phyloP scores from a whole-genome alignment of 192 early-diverging fungal genomes.

The Polychytrium aggregatum region DNA sequence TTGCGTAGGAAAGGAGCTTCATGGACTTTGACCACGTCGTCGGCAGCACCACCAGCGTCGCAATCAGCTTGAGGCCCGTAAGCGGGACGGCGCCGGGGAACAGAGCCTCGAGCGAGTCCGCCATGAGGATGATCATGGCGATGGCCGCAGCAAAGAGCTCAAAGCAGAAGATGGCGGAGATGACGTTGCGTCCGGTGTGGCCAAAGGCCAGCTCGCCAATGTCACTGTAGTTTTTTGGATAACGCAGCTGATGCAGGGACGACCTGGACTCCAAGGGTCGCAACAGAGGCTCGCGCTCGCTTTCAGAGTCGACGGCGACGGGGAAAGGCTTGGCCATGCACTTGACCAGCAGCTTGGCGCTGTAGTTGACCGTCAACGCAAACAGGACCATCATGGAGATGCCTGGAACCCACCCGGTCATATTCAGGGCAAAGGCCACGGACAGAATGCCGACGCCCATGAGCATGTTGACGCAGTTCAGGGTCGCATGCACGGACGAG shows the following conservation, averaged over 20 bases:
- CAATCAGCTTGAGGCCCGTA: conserved; percentile 2
- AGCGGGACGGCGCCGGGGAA: conserved; percentile 5
- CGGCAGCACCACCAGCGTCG: conserved; percentile 33
- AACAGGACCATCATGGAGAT: conserved; percentile 2
- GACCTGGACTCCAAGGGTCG: too few relatives aligned
- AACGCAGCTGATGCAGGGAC: too few relatives aligned
- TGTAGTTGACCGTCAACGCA: conserved; percentile 10
- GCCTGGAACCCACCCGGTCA: conserved; percentile 14
- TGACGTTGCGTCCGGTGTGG: conserved; percentile 18
- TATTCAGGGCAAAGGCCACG: conserved; percentile 14
- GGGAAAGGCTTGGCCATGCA: conserved; percentile 7
- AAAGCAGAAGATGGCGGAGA: conserved; percentile 28
- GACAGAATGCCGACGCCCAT: conserved; percentile 19
- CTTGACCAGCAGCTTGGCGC: conserved; percentile 7
- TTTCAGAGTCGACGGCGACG: background rate
- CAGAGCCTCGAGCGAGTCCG: conserved; percentile 24
- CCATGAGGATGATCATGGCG: conserved; percentile 28
- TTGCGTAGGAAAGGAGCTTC: conserved; percentile 38
- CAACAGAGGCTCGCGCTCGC: background rate
- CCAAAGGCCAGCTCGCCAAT: conserved; percentile 36
- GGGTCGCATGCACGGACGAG: conserved; percentile 14
- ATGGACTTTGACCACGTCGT: conserved; percentile 32
- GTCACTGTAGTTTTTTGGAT: conserved; percentile 21
- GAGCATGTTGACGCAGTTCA: conserved; percentile 23
- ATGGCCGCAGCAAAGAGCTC: conserved; percentile 31